These are phyloP conservation scores for Linderina pennispora DNA, from an alignment of 192 early-diverging fungal genomes.

Conservation along the genomic window DNA sequence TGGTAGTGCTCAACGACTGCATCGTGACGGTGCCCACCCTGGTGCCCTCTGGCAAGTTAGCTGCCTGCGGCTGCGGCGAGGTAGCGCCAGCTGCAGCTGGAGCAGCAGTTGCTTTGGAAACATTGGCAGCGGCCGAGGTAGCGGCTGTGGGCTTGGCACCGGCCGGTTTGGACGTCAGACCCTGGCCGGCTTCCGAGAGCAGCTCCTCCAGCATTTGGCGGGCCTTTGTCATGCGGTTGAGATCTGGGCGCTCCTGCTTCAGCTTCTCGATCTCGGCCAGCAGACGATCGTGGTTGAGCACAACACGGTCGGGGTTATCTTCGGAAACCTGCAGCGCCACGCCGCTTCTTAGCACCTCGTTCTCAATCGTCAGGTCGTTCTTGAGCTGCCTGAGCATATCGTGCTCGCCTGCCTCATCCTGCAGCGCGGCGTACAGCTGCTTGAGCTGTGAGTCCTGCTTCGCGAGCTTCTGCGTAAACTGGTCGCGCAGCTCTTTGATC, in stretches of 20 bases:
- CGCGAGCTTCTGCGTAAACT: slow-evolving; percentile 61
- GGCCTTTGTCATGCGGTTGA: slow-evolving; percentile 43
- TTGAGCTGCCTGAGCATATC: slow-evolving; percentile 42
- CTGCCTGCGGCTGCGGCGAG: not conserved
- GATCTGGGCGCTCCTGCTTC: slow-evolving; percentile 31
- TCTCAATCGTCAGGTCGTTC: slow-evolving; percentile 44
- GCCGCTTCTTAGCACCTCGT: slow-evolving; percentile 44
- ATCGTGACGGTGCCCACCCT: slow-evolving; percentile 45
- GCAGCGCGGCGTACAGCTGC: slow-evolving; percentile 53
- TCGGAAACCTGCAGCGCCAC: slow-evolving; percentile 27
- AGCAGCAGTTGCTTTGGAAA: no score
- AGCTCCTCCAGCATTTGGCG: slow-evolving; percentile 44
- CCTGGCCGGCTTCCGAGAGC: slow-evolving; percentile 35
- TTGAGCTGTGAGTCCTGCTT: slow-evolving; percentile 65
- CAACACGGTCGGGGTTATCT: slow-evolving; percentile 16
- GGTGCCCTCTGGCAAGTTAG: slow-evolving; percentile 10
- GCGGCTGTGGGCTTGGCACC: slow-evolving; percentile 2
- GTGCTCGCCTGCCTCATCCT: slow-evolving; percentile 51
- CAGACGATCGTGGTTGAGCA: slow-evolving; percentile 42
- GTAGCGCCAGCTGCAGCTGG: no score
- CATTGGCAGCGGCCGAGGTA: no score
- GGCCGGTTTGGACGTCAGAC: slow-evolving; percentile 13
- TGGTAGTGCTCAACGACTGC: slow-evolving; percentile 37
- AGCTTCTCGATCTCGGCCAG: slow-evolving; percentile 44
- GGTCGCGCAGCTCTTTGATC: slow-evolving; percentile 59